phyloP scores from a whole-genome alignment of 1,139 yeast genomes.

The Hemisphaericaspora xylofermentans region DNA sequence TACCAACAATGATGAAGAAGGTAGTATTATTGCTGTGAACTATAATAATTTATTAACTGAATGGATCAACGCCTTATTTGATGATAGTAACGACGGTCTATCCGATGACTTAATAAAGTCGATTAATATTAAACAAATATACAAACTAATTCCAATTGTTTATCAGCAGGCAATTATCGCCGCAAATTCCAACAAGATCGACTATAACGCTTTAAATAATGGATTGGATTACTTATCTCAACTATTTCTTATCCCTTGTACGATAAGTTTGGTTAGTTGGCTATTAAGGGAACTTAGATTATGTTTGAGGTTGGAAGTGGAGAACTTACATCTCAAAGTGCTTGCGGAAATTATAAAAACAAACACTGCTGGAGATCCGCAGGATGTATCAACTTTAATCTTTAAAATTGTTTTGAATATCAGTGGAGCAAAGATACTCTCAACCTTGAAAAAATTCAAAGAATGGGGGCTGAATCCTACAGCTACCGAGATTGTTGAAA shows the following conservation, averaged over 20 bases:
- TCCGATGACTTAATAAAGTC: conserved; percentile 77
- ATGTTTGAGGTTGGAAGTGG: conserved; percentile 12
- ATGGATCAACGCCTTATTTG: conserved; percentile 82
- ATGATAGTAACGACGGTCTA: conserved; percentile 70
- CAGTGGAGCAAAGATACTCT: conserved; percentile 21
- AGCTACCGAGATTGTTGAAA: not conserved
- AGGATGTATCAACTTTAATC: conserved; percentile 22
- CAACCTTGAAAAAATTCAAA: conserved; percentile 6
- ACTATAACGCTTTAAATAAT: conserved; percentile 31
- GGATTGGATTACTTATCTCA: conserved; percentile 49
- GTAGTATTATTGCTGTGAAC: conserved; percentile 31
- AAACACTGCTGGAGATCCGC: conserved; percentile 15
- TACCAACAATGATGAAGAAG: conserved; percentile 23
- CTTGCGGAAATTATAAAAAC: conserved; percentile 27
- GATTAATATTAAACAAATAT: conserved; percentile 66
- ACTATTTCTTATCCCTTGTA: conserved; percentile 41
- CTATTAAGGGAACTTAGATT: conserved; percentile 17
- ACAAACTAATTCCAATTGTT: conserved; percentile 67
- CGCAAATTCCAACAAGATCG: conserved; percentile 51
- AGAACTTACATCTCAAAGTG: conserved; percentile 16
- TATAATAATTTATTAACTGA: conserved; percentile 56
- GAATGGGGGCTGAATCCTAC: conserved; percentile 1
- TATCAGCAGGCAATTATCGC: conserved; percentile 74
- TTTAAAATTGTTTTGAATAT: conserved; percentile 27
- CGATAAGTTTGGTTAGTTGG: conserved; percentile 38